These are phyloP conservation scores for Arabis alpina DNA, from an alignment of 345 rosid species.

Conservation along the genomic window DNA sequence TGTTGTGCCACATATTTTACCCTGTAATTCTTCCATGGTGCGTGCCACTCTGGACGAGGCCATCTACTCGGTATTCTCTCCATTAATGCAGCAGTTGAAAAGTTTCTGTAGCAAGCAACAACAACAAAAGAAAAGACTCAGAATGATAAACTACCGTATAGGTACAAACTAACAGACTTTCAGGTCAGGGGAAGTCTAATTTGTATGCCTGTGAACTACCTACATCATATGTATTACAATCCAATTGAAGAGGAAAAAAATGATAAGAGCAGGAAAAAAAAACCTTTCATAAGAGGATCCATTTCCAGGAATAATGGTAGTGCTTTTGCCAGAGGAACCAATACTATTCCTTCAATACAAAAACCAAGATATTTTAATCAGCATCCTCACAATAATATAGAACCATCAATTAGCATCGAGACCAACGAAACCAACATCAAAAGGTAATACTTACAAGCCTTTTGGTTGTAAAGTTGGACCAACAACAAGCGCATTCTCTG, in stretches of 20 bases:
- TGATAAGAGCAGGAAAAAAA: too few relatives aligned
- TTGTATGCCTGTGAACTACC: not conserved
- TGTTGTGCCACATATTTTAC: slow-evolving; percentile 47
- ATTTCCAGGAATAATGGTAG: slow-evolving; percentile 60
- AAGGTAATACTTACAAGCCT: slow-evolving; percentile 53
- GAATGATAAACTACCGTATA: slow-evolving; percentile 18
- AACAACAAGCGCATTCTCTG: slow-evolving; percentile 70
- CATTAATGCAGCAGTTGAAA: slow-evolving; percentile 81
- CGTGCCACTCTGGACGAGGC: slow-evolving; percentile 98
- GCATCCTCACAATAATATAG: too few relatives aligned
- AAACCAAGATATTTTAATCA: not conserved
- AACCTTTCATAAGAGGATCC: slow-evolving; percentile 81
- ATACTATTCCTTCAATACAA: slow-evolving; percentile 52
- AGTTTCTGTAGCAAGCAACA: slow-evolving; percentile 54
- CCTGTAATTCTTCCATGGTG: slow-evolving; percentile 99
- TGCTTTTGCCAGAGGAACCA: slow-evolving; percentile 67
- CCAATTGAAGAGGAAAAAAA: slow-evolving; percentile 21
- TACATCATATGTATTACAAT: too few relatives aligned
- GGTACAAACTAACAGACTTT: slow-evolving; percentile 14
- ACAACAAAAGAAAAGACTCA: not conserved
- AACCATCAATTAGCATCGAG: not conserved
- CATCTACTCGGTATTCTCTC: slow-evolving; percentile 97
- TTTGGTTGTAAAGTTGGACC: slow-evolving; percentile 83
- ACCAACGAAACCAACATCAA: not conserved
- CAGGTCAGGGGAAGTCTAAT: slow-evolving; percentile 9